These are phyloP conservation scores for Neurospora crassa DNA, from an alignment of 2,329 filamentous ascomycete genomes.

Conservation along the genomic window DNA sequence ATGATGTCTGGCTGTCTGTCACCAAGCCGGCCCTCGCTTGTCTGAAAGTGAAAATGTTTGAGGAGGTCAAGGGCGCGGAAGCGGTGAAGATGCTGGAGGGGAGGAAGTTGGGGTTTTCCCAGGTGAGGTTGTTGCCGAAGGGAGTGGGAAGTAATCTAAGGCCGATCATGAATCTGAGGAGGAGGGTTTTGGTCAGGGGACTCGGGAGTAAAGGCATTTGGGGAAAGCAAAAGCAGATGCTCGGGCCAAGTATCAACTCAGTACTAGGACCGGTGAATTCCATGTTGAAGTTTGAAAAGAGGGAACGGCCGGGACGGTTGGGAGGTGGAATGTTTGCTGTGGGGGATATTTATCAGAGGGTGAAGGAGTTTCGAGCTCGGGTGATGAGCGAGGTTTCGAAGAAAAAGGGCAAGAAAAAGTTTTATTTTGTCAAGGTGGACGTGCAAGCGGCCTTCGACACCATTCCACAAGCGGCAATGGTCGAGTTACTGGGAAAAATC, in stretches of 20 bases:
- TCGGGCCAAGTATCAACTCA: constrained; percentile 59
- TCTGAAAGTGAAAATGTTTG: constrained; percentile 66
- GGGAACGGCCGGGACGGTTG: constrained; percentile 45
- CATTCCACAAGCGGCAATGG: constrained; percentile 70
- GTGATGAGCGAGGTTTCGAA: constrained; percentile 30
- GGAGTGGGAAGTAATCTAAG: constrained; percentile 41
- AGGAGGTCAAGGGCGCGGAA: constrained; percentile 37
- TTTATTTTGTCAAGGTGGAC: constrained; percentile 91
- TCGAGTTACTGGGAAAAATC: constrained; percentile 54
- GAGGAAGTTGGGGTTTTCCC: constrained; percentile 51
- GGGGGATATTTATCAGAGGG: constrained; percentile 63
- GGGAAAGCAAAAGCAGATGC: constrained; percentile 41
- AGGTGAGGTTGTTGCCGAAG: constrained; percentile 78
- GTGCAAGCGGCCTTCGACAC: constrained; percentile 91
- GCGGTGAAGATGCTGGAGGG: too few relatives aligned
- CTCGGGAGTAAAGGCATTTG: background rate
- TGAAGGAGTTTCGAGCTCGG: constrained; percentile 57
- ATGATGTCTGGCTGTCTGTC: constrained; percentile 78
- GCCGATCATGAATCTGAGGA: constrained; percentile 78
- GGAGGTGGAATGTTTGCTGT: constrained; percentile 76
- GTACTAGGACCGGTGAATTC: constrained; percentile 59
- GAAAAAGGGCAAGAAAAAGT: too few relatives aligned
- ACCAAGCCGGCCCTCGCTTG: constrained; percentile 60
- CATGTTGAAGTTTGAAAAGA: constrained; percentile 71
- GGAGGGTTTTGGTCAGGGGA: constrained; percentile 19